Evolutionary conservation across 73 alveolate genomes (phyloP).

Genomic region (Paramecium sexaurelia): DNA sequence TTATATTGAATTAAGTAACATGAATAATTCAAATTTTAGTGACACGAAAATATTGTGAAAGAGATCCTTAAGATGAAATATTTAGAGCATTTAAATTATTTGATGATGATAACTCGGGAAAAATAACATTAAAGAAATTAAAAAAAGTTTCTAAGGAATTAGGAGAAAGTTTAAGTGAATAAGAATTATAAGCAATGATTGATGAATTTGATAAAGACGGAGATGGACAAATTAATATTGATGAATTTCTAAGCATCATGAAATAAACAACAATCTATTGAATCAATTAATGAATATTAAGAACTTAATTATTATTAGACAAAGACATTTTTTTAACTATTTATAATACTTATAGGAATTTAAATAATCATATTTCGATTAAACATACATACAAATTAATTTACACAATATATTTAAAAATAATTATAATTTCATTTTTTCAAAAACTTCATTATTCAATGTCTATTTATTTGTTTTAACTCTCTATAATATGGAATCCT

Average conservation of each 20-base stretch:
- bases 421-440: not conserved
- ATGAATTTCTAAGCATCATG: conserved; percentile 98
- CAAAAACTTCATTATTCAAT: not conserved
- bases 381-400: not conserved
- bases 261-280: conserved; percentile 97
- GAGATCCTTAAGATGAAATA: conserved; percentile 98
- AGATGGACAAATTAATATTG: conserved; percentile 89
- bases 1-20: conserved; percentile 81
- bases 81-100: conserved; percentile 95
- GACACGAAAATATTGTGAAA: conserved; percentile 92
- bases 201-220: conserved; percentile 97
- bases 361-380: no score
- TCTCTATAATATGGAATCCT: not conserved
- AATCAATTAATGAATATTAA: conserved; percentile 43
- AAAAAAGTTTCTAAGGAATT: conserved; percentile 98
- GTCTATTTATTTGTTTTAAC: not conserved
- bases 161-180: conserved; percentile 98
- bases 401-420: no score
- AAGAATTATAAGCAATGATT: conserved; percentile 98
- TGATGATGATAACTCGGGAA: conserved; percentile 97
- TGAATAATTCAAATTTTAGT: conserved; percentile 63
- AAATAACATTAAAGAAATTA: conserved; percentile 90
- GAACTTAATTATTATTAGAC: not conserved
- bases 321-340: not conserved
- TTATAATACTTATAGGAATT: not conserved